phyloP scores from a whole-genome alignment of 176 grass and related monocot species.

The Cenchrus fungigraminus region DNA sequence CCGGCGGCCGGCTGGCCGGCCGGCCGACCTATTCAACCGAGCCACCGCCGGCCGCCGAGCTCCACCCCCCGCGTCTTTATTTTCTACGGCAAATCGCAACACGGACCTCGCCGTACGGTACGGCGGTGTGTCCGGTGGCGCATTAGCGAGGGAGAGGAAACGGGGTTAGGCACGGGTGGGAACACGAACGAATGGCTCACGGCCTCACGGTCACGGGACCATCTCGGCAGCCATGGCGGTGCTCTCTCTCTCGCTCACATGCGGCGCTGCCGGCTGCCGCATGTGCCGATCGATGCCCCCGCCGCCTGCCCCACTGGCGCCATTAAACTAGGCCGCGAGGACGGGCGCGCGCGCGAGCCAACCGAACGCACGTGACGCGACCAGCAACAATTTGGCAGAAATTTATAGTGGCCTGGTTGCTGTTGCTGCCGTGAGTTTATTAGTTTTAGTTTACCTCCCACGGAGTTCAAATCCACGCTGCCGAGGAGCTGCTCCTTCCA shows the following conservation, averaged over 20 bases:
- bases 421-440: constrained; percentile 5
- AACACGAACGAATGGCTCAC: constrained; percentile 8
- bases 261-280: constrained; percentile 25
- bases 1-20: not conserved
- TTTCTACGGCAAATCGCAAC: constrained; percentile 1
- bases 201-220: constrained; percentile 36
- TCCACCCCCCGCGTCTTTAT: not conserved
- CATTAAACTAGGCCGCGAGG: constrained; percentile 38
- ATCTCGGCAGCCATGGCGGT: constrained; percentile 23
- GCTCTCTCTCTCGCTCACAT: constrained; percentile 18
- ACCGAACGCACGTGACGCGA: not conserved
- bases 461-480: constrained; percentile 90
- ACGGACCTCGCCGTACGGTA: constrained; percentile 7
- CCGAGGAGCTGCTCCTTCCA: constrained; percentile 98
- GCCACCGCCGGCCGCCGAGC: not conserved
- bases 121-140: constrained; percentile 11
- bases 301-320: not conserved
- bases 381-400: not conserved
- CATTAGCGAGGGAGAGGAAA: not conserved
- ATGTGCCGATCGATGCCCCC: constrained; percentile 19
- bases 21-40: not conserved
- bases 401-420: not conserved
- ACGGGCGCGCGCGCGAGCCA: not conserved
- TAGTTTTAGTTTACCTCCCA: constrained; percentile 68
- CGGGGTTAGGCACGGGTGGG: constrained; percentile 24